These are phyloP conservation scores for Thielaviopsis ethacetica DNA, from an alignment of 2,329 filamentous ascomycete species.

Conservation along the genomic window DNA sequence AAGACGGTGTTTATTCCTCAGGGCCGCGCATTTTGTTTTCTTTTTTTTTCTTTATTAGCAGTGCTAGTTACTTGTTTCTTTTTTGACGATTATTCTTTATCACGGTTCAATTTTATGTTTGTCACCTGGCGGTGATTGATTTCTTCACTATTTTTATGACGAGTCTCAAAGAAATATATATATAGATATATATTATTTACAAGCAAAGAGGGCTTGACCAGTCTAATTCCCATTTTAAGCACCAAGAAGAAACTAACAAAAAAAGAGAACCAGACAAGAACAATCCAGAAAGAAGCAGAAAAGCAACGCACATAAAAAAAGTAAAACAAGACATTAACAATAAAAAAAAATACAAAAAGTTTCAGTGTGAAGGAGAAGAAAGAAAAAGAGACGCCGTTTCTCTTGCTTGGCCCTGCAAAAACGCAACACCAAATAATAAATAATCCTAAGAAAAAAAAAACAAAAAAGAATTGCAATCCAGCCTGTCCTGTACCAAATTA, in stretches of 20 bases:
- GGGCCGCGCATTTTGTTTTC: not conserved
- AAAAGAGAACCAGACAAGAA: conserved; percentile 4
- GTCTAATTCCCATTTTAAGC: not conserved
- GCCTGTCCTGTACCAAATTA: too few relatives aligned
- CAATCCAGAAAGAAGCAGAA: conserved; percentile 1
- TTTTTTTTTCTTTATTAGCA: not conserved
- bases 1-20: not conserved
- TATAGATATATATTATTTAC: not conserved
- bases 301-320: conserved; percentile 12
- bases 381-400: too few relatives aligned
- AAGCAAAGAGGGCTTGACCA: not conserved
- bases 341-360: too few relatives aligned
- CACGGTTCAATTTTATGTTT: not conserved
- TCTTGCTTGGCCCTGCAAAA: too few relatives aligned
- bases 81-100: not conserved
- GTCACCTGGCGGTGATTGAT: not conserved
- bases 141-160: too few relatives aligned
- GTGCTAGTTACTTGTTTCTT: not conserved
- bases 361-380: too few relatives aligned
- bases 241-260: conserved; percentile 1
- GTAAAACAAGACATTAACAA: not conserved
- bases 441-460: too few relatives aligned
- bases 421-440: too few relatives aligned
- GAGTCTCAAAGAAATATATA: not conserved
- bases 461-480: too few relatives aligned